A percentile compares a stretch with the other conserved stretches of the same genome.
phyloP scores from a whole-genome alignment of 257 asterid genomes.

The Nicotiana undulata region DNA sequence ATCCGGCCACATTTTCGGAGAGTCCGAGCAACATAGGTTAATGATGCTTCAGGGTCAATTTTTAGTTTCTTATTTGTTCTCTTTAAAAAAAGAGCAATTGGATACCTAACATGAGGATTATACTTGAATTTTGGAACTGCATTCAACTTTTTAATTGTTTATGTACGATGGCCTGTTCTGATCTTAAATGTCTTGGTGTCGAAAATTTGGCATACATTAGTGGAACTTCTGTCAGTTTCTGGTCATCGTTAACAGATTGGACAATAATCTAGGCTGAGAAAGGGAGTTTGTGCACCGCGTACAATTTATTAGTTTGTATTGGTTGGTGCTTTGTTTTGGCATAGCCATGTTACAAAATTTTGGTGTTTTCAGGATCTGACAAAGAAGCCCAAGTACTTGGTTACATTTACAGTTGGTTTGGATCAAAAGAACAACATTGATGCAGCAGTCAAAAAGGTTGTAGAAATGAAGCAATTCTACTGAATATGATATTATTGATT shows the following conservation, averaged over 20 bases:
- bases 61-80: background rate
- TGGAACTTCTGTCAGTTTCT: background rate
- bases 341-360: background rate
- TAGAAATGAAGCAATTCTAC: conserved; percentile 2
- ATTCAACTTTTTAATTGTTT: background rate
- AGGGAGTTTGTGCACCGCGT: background rate
- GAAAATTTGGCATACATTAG: background rate
- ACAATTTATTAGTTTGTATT: background rate
- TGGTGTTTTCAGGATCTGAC: conserved; percentile 74
- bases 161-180: background rate
- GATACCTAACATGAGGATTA: background rate
- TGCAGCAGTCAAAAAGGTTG: conserved; percentile 87
- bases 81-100: background rate
- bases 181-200: background rate
- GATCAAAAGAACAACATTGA: conserved; percentile 65
- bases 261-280: background rate
- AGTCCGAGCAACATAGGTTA: no score
- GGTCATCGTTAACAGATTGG: background rate
- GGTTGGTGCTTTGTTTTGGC: background rate
- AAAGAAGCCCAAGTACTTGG: conserved; percentile 83
- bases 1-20: no score
- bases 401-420: conserved; percentile 90
- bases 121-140: background rate
- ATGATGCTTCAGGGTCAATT: background rate
- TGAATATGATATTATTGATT: background rate